Conservation (phyloP, 805 yeast species). For the Barnettozyma wickerhamii region DNA sequence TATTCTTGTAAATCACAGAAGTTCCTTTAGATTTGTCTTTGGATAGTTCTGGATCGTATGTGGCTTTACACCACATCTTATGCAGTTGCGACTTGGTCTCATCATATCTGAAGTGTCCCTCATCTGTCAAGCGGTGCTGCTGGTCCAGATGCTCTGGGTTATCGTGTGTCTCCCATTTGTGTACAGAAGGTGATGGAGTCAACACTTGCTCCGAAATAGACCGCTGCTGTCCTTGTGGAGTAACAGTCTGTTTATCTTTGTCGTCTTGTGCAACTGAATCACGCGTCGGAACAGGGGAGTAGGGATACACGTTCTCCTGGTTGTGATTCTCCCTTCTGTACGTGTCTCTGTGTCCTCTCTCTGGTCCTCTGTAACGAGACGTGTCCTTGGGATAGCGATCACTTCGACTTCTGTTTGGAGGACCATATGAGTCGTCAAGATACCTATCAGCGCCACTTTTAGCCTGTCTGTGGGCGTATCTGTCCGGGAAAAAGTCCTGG, state of each 20-base stretch:
- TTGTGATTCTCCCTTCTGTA: background rate
- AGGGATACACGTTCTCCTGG: background rate
- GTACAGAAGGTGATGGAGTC: background rate
- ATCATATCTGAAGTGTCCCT: slow-evolving; percentile 10
- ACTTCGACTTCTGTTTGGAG: background rate
- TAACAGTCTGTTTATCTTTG: background rate
- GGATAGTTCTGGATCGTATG: slow-evolving; percentile 48
- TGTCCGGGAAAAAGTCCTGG: slow-evolving; percentile 6
- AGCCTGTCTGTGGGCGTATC: background rate
- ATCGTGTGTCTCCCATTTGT: background rate
- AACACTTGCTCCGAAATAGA: too few relatives aligned
- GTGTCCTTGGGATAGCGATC: slow-evolving; percentile 1
- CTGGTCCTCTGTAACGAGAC: too few relatives aligned
- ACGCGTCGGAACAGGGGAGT: background rate
- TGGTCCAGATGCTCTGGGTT: slow-evolving; percentile 4
- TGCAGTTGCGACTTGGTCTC: slow-evolving; percentile 5
- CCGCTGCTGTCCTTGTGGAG: background rate
- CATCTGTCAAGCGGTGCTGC: slow-evolving; percentile 3
- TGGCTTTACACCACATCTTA: slow-evolving; percentile 34
- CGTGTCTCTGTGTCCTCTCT: background rate
- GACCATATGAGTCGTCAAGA: background rate
- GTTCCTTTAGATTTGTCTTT: slow-evolving; percentile 39
- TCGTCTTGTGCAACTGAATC: background rate
- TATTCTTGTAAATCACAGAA: slow-evolving; percentile 30
- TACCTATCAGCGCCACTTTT: background rate